Evolutionary conservation across 331 rosid genomes (phyloP).

Genomic region (Acacia pycnantha): DNA sequence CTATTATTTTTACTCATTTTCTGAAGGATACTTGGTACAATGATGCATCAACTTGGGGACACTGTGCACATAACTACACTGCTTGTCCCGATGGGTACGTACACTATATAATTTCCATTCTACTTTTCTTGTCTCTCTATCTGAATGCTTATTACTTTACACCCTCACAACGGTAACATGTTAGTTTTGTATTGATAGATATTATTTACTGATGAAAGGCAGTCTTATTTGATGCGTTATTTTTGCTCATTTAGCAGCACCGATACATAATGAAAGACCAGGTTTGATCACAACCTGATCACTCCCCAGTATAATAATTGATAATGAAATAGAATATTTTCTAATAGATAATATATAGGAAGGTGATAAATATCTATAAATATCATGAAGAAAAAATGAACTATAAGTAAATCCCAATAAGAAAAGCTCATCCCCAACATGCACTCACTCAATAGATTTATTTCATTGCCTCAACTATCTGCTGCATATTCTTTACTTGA

Average conservation of each 20-base stretch:
- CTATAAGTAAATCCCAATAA: not conserved
- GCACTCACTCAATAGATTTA: not conserved
- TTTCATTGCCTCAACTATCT: not conserved
- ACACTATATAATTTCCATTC: slow-evolving; percentile 26
- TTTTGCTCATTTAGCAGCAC: not conserved
- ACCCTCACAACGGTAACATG: not conserved
- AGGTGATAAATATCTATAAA: not conserved
- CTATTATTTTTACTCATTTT: slow-evolving; percentile 16
- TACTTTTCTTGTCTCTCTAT: slow-evolving; percentile 9
- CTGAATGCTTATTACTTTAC: slow-evolving; percentile 8
- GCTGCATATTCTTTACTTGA: not conserved
- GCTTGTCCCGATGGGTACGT: slow-evolving; percentile 79
- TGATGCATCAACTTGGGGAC: slow-evolving; percentile 55
- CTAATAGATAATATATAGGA: not conserved
- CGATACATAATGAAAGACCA: not conserved
- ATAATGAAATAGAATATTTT: too few relatives aligned
- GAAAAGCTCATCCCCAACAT: not conserved
- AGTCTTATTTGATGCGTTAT: not conserved
- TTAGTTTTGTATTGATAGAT: not conserved
- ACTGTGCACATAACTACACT: slow-evolving; percentile 59
- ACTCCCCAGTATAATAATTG: not conserved
- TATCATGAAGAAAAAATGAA: too few relatives aligned
- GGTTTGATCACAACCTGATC: not conserved
- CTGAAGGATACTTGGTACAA: slow-evolving; percentile 64
- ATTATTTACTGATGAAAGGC: not conserved